Percentiles rank a stretch among this genome's conserved stretches.
phyloP scores from a whole-genome alignment of 2,329 filamentous ascomycete species.

The Aspergillus latus region DNA sequence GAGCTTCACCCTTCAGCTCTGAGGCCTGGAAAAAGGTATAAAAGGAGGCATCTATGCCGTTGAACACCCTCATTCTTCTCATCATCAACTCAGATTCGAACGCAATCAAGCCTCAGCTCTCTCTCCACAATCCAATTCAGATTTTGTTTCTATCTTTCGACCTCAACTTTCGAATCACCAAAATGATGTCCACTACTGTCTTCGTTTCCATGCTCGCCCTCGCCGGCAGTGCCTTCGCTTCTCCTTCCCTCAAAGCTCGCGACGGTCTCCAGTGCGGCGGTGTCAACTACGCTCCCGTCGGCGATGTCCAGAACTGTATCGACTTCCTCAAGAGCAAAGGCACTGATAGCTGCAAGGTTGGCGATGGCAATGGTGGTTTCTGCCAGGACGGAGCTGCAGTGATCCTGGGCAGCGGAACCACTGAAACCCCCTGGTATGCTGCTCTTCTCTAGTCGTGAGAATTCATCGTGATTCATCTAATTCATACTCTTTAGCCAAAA shows the following conservation, averaged over 20 bases:
- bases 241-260: neutral
- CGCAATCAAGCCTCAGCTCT: neutral
- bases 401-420: conserved; percentile 3
- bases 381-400: neutral
- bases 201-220: neutral
- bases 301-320: conserved; percentile 5
- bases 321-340: conserved; percentile 1
- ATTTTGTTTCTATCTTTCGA: neutral
- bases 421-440: conserved; percentile 3
- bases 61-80: neutral
- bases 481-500: conserved; percentile 6
- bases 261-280: neutral
- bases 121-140: neutral
- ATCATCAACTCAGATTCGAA: neutral
- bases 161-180: neutral
- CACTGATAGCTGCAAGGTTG: neutral
- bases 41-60: neutral
- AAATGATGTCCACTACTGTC: neutral
- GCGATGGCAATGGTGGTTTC: conserved; percentile 2
- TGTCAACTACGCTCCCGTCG: neutral
- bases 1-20: neutral
- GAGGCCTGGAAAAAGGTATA: conserved; percentile 1
- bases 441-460: neutral
- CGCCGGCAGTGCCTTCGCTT: neutral
- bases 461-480: neutral